Percentiles rank a stretch among this genome's conserved stretches.
These are phyloP conservation scores for Botrytis fabae DNA, from an alignment of 2,329 filamentous ascomycete species.

Conservation along the genomic window DNA sequence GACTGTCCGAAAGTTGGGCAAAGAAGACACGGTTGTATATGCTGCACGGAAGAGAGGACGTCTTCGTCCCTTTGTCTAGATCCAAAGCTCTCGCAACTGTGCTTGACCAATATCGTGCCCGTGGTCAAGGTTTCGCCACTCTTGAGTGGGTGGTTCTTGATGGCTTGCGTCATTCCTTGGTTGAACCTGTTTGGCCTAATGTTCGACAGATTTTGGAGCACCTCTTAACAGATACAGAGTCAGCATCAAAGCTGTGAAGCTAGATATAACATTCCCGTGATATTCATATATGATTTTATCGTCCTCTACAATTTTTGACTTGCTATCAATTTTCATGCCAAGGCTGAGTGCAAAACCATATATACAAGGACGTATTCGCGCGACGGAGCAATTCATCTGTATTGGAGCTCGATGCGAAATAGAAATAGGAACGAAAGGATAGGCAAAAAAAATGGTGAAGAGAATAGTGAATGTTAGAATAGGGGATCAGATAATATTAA, in stretches of 20 bases:
- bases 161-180: slow-evolving; percentile 18
- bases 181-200: slow-evolving; percentile 22
- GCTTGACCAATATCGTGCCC: slow-evolving; percentile 22
- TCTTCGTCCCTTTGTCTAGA: slow-evolving; percentile 24
- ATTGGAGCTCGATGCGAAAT: background rate
- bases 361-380: background rate
- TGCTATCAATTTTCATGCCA: background rate
- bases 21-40: slow-evolving; percentile 26
- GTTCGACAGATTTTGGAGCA: slow-evolving; percentile 23
- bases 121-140: slow-evolving; percentile 23
- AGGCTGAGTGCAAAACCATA: background rate
- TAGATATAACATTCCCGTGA: background rate
- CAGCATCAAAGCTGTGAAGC: slow-evolving; percentile 4
- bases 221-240: background rate
- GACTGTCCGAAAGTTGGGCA: slow-evolving; percentile 21
- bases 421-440: background rate
- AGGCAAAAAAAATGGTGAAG: background rate
- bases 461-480: background rate
- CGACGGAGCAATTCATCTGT: background rate
- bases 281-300: background rate
- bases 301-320: background rate
- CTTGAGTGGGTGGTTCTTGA: slow-evolving; percentile 25
- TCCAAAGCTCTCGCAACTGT: slow-evolving; percentile 9
- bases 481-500: background rate
- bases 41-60: slow-evolving; percentile 24